Percentiles rank a stretch among this genome's conserved stretches.
These are phyloP conservation scores for Phytopythium cucurbitacearum DNA, from an alignment of 352 stramenopile species.

Conservation along the genomic window DNA sequence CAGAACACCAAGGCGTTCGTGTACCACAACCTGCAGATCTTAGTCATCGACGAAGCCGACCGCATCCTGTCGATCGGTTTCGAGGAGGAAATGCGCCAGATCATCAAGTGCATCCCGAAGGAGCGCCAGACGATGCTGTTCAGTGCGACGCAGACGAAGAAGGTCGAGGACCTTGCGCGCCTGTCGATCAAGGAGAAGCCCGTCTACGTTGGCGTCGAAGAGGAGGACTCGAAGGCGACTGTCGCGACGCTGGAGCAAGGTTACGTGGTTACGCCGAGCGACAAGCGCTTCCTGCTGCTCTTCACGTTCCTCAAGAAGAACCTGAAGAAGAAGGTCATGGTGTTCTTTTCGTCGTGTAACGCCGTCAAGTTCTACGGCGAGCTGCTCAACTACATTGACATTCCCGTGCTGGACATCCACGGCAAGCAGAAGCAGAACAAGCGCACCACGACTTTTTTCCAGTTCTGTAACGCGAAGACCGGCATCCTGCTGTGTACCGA, in stretches of 20 bases:
- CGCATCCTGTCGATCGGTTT: constrained; percentile 99
- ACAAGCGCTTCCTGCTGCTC: constrained; percentile 98
- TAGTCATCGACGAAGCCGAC: constrained; percentile 99
- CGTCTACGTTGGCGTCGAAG: constrained; percentile 96
- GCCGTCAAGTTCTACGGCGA: constrained; percentile 99
- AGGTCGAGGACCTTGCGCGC: constrained; percentile 96
- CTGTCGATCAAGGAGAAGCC: constrained; percentile 93
- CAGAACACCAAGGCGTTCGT: constrained; percentile 98
- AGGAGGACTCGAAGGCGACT: constrained; percentile 90
- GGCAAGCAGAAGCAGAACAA: constrained; percentile 99
- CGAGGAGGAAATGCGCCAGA: constrained; percentile 98
- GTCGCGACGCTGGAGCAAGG: constrained; percentile 95
- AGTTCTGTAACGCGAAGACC: constrained; percentile 97
- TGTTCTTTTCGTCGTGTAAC: constrained; percentile 90
- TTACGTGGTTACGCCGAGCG: constrained; percentile 96
- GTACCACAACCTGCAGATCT: constrained; percentile 94
- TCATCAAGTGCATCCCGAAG: constrained; percentile 98
- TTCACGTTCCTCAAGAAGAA: constrained; percentile 99
- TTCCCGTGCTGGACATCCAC: constrained; percentile 98
- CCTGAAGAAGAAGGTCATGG: constrained; percentile 99
- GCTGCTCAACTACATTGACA: constrained; percentile 99
- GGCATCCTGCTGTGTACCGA: constrained; percentile 99
- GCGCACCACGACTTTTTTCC: constrained; percentile 98
- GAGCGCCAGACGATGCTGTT: constrained; percentile 99
- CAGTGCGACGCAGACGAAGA: constrained; percentile 97